Evolutionary conservation across 2,329 filamentous ascomycete genomes (phyloP), one percentile per base, ranked within the genome.

Genomic region (Volutella citrinella): DNA sequence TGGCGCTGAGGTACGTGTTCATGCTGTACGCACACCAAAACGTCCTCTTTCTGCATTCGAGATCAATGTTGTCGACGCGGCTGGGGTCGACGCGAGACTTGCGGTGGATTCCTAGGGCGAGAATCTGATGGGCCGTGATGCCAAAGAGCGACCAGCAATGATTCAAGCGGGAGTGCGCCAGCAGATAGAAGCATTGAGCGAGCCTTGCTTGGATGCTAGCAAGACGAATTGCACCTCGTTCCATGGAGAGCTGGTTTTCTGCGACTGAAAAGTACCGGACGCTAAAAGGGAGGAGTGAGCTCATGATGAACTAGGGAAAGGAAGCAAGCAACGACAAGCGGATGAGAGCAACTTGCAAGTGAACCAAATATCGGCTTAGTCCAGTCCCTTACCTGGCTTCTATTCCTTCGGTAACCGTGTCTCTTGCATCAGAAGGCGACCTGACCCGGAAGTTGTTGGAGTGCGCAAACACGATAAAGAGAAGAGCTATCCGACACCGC

Each of bases 11-110:
- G 40, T 84, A 83, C 31, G 75, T 78, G 49, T 84, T 78, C 5
- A 84, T 57, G 11, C 70, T 75, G 48, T 83, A 84, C 0, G 76
- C 74, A 19, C 74, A 76, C 80, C 80, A 84, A 32, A 84, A 82
- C 0, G 77, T 65, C 2, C 66, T 51, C 15, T 60, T 56, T 2
- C 65, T 56, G 31, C 61, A 65, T 34, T 69, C 63, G 0, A 56
- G 34, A 19, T 66, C 61, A 15, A 66, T 43, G n/a, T 58, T 48
- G 33, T 61, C 55, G 4, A 47, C 28, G 3, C 39, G 48, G 9
- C 39, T 32, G n/a, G 30, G 16, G 8, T 49, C 43, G 4, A 38
- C 34, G 3, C 43, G 38, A 7, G 40, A 47, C 22, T 56, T 60
- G 2, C 64, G 43, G 29, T 67, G 59, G 12, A 77, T 49, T 7